Evolutionary conservation across 1,139 yeast species (phyloP).

Genomic region (Yamadazyma aaseri): DNA sequence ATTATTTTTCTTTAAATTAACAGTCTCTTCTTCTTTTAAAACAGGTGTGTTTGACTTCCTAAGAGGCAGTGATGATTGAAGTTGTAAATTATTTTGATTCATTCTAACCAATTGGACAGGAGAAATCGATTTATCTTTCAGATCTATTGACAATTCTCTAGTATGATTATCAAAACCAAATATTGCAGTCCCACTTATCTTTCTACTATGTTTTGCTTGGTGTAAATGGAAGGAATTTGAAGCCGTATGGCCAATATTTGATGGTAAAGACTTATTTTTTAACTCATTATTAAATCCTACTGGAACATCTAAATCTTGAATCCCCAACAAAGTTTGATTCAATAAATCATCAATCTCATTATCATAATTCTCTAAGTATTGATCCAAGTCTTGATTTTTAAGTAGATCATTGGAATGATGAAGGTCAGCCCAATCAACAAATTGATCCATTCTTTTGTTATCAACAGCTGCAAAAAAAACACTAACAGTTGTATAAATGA

Average conservation of each 20-base stretch:
- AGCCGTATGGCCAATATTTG: constrained; percentile 10
- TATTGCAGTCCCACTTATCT: constrained; percentile 61
- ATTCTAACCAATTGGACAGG: constrained; percentile 35
- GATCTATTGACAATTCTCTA: constrained; percentile 44
- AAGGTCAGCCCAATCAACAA: constrained; percentile 33
- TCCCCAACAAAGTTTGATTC: constrained; percentile 43
- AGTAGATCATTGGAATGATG: constrained; percentile 26
- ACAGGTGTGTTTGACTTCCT: constrained; percentile 6
- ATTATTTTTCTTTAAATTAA: constrained; percentile 22
- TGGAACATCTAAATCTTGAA: constrained; percentile 56
- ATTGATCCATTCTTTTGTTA: constrained; percentile 25
- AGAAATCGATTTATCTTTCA: constrained; percentile 28
- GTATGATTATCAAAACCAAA: constrained; percentile 60
- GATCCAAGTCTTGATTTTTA: constrained; percentile 44
- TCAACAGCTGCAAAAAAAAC: background rate
- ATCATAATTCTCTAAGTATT: constrained; percentile 26
- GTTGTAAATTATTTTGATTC: constrained; percentile 5
- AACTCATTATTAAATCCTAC: constrained; percentile 28
- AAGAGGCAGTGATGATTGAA: constrained; percentile 9
- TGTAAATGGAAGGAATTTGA: constrained; percentile 14
- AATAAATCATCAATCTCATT: constrained; percentile 42
- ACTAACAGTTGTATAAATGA: background rate
- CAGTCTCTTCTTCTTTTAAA: constrained; percentile 26
- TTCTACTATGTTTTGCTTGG: constrained; percentile 29
- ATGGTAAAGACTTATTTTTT: constrained; percentile 8